Percentiles rank a stretch among this genome's conserved stretches.
Conservation (phyloP, 192 early-diverging fungal species). For the Pecoramyces ruminantium region DNA sequence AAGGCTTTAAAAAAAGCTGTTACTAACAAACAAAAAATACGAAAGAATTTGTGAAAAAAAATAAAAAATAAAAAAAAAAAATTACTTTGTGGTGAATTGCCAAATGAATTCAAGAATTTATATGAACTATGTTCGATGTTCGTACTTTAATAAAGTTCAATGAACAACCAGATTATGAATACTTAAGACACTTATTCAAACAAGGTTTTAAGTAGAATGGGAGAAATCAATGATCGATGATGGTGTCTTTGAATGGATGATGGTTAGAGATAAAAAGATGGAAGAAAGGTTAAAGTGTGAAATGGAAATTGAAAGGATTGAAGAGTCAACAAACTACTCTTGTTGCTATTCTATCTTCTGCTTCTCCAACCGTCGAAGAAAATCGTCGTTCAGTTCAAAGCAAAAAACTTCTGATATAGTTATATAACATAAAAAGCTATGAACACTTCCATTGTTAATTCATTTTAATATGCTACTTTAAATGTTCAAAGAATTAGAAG, state of each 20-base stretch:
- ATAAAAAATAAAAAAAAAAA: conserved; percentile 67
- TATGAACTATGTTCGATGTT: conserved; percentile 77
- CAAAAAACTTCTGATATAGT: too few relatives aligned
- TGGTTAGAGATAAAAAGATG: conserved; percentile 23
- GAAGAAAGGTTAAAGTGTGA: too few relatives aligned
- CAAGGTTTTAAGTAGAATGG: conserved; percentile 38
- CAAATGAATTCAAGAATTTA: conserved; percentile 85
- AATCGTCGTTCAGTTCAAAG: too few relatives aligned
- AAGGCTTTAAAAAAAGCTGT: conserved; percentile 92
- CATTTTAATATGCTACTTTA: too few relatives aligned
- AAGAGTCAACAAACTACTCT: too few relatives aligned
- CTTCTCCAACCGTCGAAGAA: too few relatives aligned
- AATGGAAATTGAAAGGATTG: too few relatives aligned
- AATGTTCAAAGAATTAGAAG: too few relatives aligned
- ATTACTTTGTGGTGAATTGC: conserved; percentile 79
- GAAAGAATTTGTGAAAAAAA: conserved; percentile 99
- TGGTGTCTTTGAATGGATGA: conserved; percentile 89
- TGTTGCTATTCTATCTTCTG: too few relatives aligned
- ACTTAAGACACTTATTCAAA: conserved; percentile 66
- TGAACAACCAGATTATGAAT: conserved; percentile 91
- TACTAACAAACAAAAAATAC: conserved; percentile 98
- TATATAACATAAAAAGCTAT: too few relatives aligned
- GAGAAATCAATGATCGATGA: conserved; percentile 83
- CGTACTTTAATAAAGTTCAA: conserved; percentile 85
- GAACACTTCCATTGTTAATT: too few relatives aligned